Evolutionary conservation across 2,329 filamentous ascomycete species (phyloP).

Genomic region (Rhinocladiella mackenziei): DNA sequence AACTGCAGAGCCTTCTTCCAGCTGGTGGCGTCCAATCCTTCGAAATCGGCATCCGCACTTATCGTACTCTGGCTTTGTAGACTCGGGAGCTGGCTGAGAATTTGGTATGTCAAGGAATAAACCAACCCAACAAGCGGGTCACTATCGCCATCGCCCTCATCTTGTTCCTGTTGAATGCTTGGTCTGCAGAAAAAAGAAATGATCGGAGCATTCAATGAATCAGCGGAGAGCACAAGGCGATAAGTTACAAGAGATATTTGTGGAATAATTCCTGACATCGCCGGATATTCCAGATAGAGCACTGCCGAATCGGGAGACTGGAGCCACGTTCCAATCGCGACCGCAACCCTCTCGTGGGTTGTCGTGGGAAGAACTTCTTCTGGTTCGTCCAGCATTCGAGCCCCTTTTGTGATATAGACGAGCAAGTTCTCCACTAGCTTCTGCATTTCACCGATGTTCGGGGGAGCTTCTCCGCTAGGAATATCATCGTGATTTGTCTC

Average conservation of each 20-base stretch:
- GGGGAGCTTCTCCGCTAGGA: too few relatives aligned
- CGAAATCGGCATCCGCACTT: background rate
- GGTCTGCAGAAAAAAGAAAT: slow-evolving; percentile 5
- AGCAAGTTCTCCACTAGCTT: slow-evolving; percentile 6
- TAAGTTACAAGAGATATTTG: too few relatives aligned
- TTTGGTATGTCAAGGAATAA: slow-evolving; percentile 9
- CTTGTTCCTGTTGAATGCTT: background rate
- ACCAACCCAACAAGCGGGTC: slow-evolving; percentile 6
- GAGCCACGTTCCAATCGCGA: too few relatives aligned
- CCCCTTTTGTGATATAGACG: slow-evolving; percentile 3
- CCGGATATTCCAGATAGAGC: slow-evolving; percentile 7
- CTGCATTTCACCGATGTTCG: too few relatives aligned
- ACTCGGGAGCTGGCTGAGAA: background rate
- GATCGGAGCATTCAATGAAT: slow-evolving; percentile 3
- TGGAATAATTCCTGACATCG: background rate
- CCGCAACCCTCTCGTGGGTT: too few relatives aligned
- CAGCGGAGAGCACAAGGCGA: too few relatives aligned
- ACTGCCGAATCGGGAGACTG: too few relatives aligned
- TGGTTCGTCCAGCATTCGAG: background rate
- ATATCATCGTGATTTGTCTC: too few relatives aligned
- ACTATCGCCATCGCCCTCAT: background rate
- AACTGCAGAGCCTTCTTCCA: too few relatives aligned
- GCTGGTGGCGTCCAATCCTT: too few relatives aligned
- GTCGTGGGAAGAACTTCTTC: too few relatives aligned
- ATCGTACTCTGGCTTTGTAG: background rate